These are phyloP conservation scores for Parastagonospora avenae DNA, from an alignment of 2,329 filamentous ascomycete species.

Conservation along the genomic window DNA sequence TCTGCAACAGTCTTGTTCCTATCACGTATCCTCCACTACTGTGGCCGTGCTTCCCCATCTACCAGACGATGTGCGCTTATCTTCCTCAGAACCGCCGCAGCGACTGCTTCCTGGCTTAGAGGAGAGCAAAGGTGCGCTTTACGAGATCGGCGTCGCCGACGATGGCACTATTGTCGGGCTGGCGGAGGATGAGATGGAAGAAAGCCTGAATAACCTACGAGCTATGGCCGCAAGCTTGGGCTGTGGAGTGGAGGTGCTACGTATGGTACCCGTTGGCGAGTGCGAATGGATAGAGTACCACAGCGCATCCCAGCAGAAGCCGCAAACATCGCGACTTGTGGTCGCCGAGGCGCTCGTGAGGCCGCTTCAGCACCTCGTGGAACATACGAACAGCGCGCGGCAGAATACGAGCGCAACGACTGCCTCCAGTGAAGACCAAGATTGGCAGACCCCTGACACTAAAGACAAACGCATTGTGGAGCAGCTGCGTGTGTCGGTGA, in stretches of 20 bases:
- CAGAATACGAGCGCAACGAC: conserved; percentile 4
- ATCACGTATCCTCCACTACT: conserved; percentile 79
- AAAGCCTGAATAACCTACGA: conserved; percentile 82
- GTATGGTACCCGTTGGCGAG: conserved; percentile 81
- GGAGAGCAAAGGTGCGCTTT: conserved; percentile 89
- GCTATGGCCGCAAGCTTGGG: conserved; percentile 93
- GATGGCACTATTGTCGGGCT: conserved; percentile 90
- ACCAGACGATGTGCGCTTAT: conserved; percentile 71
- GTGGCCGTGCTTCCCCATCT: conserved; percentile 76
- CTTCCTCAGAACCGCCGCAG: conserved; percentile 57
- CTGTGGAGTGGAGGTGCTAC: conserved; percentile 79
- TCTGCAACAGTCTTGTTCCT: conserved; percentile 90
- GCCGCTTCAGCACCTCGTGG: conserved; percentile 55
- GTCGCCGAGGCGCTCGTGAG: conserved; percentile 91
- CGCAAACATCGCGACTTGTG: conserved; percentile 64
- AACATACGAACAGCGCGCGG: conserved; percentile 17
- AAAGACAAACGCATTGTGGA: conserved; percentile 43
- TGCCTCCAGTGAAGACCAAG: not conserved
- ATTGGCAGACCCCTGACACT: not conserved
- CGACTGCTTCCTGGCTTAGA: conserved; percentile 76
- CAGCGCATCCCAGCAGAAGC: conserved; percentile 28
- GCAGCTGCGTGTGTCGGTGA: conserved; percentile 84
- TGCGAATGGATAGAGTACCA: conserved; percentile 72
- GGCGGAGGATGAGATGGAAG: conserved; percentile 87
- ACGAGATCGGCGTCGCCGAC: conserved; percentile 95